A percentile compares a stretch with the other conserved stretches of the same genome.
These are phyloP conservation scores for Urostyla sp. DNA, from an alignment of 73 alveolate genomes.

Conservation along the genomic window DNA sequence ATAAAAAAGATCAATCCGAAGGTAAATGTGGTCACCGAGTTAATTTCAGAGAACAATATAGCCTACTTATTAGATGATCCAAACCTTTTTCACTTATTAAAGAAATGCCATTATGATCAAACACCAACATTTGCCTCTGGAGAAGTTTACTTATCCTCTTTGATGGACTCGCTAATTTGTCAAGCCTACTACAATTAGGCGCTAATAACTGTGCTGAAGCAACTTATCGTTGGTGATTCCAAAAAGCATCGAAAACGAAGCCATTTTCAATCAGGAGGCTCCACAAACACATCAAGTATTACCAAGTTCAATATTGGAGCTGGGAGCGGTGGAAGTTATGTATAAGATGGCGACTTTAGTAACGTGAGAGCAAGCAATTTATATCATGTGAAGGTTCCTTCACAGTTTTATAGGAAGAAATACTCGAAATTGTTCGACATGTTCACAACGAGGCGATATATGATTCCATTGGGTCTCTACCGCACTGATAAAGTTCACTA, in stretches of 20 bases:
- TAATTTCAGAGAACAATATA: constrained; percentile 87
- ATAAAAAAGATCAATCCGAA: constrained; percentile 83
- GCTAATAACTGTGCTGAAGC: constrained; percentile 85
- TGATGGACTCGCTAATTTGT: constrained; percentile 94
- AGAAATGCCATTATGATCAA: constrained; percentile 82
- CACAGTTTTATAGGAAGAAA: constrained; percentile 52
- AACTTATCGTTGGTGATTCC: constrained; percentile 89
- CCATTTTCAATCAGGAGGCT: background rate
- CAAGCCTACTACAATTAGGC: constrained; percentile 95
- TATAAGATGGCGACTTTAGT: constrained; percentile 47
- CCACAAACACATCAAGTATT: background rate
- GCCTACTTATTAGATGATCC: constrained; percentile 86
- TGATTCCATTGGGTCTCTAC: constrained; percentile 83
- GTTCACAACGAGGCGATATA: constrained; percentile 57
- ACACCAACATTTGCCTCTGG: constrained; percentile 98
- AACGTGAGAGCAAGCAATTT: constrained; percentile 67
- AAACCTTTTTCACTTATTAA: constrained; percentile 70
- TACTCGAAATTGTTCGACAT: constrained; percentile 71
- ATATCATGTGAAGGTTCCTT: constrained; percentile 74
- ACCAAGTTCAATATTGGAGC: background rate
- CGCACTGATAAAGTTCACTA: constrained; percentile 52
- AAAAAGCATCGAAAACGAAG: constrained; percentile 40
- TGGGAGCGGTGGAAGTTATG: background rate
- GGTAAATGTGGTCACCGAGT: constrained; percentile 91
- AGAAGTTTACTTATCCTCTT: constrained; percentile 92